A percentile compares a stretch with the other conserved stretches of the same genome.
These are phyloP conservation scores for Nigrospora oryzae DNA, from an alignment of 2,329 filamentous ascomycete genomes.

Conservation along the genomic window DNA sequence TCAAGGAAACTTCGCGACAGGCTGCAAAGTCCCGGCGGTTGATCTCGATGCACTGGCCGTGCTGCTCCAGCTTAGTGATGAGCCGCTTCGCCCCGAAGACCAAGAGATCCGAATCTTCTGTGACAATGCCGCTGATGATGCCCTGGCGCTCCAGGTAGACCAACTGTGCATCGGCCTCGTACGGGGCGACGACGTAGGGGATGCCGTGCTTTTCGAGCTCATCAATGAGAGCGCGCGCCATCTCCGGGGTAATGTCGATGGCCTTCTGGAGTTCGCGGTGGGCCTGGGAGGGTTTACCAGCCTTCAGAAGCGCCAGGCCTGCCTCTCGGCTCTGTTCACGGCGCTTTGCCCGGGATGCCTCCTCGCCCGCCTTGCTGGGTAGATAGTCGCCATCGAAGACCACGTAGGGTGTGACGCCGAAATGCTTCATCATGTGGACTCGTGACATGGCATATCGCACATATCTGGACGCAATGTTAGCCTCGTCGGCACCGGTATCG, in stretches of 20 bases:
- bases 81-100: constrained; percentile 90
- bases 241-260: constrained; percentile 90
- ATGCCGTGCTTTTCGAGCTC: constrained; percentile 75
- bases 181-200: constrained; percentile 88
- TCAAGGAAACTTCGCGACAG: constrained; percentile 78
- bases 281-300: constrained; percentile 74
- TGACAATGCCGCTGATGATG: constrained; percentile 78
- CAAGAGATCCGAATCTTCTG: constrained; percentile 91
- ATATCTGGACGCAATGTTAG: constrained; percentile 48
- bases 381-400: constrained; percentile 95
- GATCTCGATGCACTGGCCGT: constrained; percentile 88
- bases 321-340: constrained; percentile 68
- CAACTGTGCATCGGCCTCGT: constrained; percentile 95
- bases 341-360: constrained; percentile 65
- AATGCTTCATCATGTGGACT: constrained; percentile 89
- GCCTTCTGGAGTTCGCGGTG: constrained; percentile 87
- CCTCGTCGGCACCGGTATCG: not conserved
- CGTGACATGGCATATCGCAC: constrained; percentile 85
- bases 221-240: constrained; percentile 88
- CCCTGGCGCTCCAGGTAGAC: constrained; percentile 87
- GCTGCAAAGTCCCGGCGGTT: constrained; percentile 82
- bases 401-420: constrained; percentile 87
- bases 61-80: constrained; percentile 88
- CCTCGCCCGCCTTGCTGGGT: constrained; percentile 85
- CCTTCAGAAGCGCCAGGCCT: constrained; percentile 71